Evolutionary conservation across 331 rosid genomes (phyloP), one percentile per base, ranked within the genome.

Genomic region (Cydonia oblonga): DNA sequence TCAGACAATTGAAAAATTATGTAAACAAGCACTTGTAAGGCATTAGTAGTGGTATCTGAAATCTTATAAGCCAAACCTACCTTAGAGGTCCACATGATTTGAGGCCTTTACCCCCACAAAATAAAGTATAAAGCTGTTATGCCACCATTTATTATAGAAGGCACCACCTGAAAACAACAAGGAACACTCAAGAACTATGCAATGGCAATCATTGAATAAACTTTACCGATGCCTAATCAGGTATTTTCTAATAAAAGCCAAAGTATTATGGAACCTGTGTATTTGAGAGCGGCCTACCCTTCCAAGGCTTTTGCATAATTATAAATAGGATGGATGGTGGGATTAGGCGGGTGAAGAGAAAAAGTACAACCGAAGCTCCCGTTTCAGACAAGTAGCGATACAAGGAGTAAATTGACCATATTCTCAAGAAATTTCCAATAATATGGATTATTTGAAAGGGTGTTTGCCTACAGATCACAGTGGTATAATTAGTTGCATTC

Each of bases 71-170:
- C n/a, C 2, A 9, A 80, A 72, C 90, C 82, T 80, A 95, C 96
- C 99, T 91, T 61, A 86, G 90, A 70, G 99, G 99, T 81, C 99
- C 99, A 82, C 97, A 95, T 64, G 96, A 86, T 80, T 87, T 91
- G 82, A 95, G 92, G 76, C 99, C 99, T 79, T 91, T 95, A 69
- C 97, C 97, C 99, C 99, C 97, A 95, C 81, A 95, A 84, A 73
- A 91, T 82, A 57, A 90, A 86, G 82, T 88, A 91, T 61, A 95
- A 70, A 59, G 99, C 96, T 66, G 96, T 91, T 84, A 95, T 91
- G 81, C 79, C 90, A 76, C 99, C 99, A 72, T 91, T 95, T 81
- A 95, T 88, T 74, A 95, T 64, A 62, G 96, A 89, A 70, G 99
- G 99, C 68, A 95, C 96, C 67, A 95, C 96, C 99, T 95, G 89